These are phyloP conservation scores for Trypanosomatidae sp. DNA, from an alignment of 208 protist genomes.

Conservation along the genomic window DNA sequence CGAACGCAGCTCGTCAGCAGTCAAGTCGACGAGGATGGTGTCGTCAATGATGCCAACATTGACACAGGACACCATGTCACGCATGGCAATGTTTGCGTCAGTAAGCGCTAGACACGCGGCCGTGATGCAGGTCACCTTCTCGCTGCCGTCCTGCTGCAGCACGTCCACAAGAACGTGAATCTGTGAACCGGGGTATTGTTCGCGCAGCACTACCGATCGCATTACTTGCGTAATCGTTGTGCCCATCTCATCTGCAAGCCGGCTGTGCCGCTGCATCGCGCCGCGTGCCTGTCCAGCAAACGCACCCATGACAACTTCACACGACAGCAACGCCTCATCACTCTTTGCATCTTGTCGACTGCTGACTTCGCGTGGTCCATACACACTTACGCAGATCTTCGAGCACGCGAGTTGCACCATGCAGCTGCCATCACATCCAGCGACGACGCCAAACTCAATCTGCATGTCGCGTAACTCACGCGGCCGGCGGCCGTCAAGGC, in stretches of 20 bases:
- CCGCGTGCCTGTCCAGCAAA: slow-evolving; percentile 57
- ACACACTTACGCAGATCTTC: slow-evolving; percentile 53
- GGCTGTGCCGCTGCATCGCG: slow-evolving; percentile 38
- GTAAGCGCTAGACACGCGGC: slow-evolving; percentile 79
- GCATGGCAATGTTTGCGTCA: slow-evolving; percentile 75
- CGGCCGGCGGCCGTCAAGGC: slow-evolving; percentile 64
- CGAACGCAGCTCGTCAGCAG: slow-evolving; percentile 59
- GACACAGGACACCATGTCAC: slow-evolving; percentile 47
- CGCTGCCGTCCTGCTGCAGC: slow-evolving; percentile 63
- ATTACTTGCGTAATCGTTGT: slow-evolving; percentile 54
- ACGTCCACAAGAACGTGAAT: slow-evolving; percentile 80
- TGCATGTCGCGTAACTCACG: slow-evolving; percentile 38
- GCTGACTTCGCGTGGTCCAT: slow-evolving; percentile 47
- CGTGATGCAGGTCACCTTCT: slow-evolving; percentile 77
- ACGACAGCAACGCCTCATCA: slow-evolving; percentile 61
- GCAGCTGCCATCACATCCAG: slow-evolving; percentile 66
- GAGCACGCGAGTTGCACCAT: slow-evolving; percentile 31
- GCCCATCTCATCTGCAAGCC: slow-evolving; percentile 59
- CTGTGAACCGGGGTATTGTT: slow-evolving; percentile 78
- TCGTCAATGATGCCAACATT: slow-evolving; percentile 57
- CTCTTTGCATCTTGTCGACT: slow-evolving; percentile 38
- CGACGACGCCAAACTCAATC: slow-evolving; percentile 50
- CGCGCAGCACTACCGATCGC: slow-evolving; percentile 58
- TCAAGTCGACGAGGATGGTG: slow-evolving; percentile 60
- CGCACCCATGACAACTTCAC: slow-evolving; percentile 65